Percentiles rank a stretch among this genome's conserved stretches.
These are phyloP conservation scores for Amylostereum areolatum DNA, from an alignment of 1,284 basidiomycete species.

Conservation along the genomic window DNA sequence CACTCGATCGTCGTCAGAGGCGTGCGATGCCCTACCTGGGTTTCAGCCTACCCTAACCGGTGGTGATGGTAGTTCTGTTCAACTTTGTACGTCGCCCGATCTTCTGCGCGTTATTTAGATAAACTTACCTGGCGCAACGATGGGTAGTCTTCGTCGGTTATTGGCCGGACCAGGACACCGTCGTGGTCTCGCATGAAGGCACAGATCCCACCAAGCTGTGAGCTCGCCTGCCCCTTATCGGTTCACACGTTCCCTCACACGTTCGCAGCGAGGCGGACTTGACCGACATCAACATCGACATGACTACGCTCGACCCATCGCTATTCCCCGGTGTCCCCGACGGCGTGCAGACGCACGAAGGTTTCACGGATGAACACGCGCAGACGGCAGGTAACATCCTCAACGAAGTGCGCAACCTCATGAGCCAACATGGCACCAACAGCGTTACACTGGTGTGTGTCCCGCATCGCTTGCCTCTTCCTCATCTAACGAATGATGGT, in stretches of 20 bases:
- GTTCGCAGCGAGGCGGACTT: slow-evolving; percentile 32
- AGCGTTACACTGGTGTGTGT: slow-evolving; percentile 30
- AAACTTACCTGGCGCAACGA: not conserved
- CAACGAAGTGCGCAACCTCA: slow-evolving; percentile 29
- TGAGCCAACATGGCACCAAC: slow-evolving; percentile 25
- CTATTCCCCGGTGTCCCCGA: slow-evolving; percentile 43
- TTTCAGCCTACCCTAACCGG: slow-evolving; percentile 33
- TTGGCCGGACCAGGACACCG: slow-evolving; percentile 29
- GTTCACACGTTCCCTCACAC: not conserved
- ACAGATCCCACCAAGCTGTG: slow-evolving; percentile 37
- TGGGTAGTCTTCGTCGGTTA: slow-evolving; percentile 32
- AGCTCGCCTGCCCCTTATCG: slow-evolving; percentile 3
- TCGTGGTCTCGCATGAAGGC: slow-evolving; percentile 40
- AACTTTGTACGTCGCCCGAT: slow-evolving; percentile 24
- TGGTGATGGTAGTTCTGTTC: slow-evolving; percentile 33
- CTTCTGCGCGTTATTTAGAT: not conserved
- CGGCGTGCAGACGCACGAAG: slow-evolving; percentile 36
- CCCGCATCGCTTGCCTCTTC: not conserved
- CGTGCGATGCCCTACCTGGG: slow-evolving; percentile 29
- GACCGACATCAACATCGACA: slow-evolving; percentile 38
- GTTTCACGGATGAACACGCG: slow-evolving; percentile 43
- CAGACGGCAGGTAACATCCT: slow-evolving; percentile 32
- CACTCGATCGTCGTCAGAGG: slow-evolving; percentile 10
- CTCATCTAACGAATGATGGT: not conserved
- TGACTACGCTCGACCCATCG: slow-evolving; percentile 26